Evolutionary conservation across 2,329 filamentous ascomycete species (phyloP).

Genomic region (Diplodia scrobiculata): DNA sequence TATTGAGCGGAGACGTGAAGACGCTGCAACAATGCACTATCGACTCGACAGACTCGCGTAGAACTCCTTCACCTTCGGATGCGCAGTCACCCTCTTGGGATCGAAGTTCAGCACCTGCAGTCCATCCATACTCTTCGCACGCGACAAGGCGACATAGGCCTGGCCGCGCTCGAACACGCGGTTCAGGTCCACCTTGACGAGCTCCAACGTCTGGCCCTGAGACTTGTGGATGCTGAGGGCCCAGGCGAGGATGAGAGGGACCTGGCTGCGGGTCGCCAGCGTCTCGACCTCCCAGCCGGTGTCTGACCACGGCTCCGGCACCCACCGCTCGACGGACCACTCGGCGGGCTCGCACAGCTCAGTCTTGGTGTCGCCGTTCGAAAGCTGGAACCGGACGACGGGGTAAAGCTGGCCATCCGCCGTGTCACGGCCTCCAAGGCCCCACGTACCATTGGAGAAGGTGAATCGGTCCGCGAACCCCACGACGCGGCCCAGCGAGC

Average conservation of each 20-base stretch:
- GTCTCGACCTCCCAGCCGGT: constrained; percentile 34
- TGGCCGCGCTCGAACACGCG: constrained; percentile 60
- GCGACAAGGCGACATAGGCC: constrained; percentile 59
- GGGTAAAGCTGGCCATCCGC: constrained; percentile 30
- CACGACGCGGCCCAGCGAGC: constrained; percentile 40
- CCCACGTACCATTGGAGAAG: neutral
- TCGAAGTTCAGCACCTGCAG: constrained; percentile 25
- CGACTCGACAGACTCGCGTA: neutral
- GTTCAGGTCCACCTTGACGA: constrained; percentile 58
- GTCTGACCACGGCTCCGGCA: neutral
- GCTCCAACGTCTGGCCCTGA: constrained; percentile 64
- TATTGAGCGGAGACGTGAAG: too few relatives aligned
- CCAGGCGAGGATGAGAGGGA: constrained; percentile 63
- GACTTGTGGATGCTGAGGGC: constrained; percentile 65
- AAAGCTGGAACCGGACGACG: neutral
- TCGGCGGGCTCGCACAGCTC: neutral
- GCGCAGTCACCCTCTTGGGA: neutral
- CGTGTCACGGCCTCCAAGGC: too few relatives aligned
- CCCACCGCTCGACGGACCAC: constrained; percentile 14
- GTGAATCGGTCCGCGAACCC: constrained; percentile 37
- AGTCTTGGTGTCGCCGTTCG: neutral
- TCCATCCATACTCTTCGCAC: constrained; percentile 6
- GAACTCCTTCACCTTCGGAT: constrained; percentile 10
- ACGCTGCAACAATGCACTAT: too few relatives aligned
- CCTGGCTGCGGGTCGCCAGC: constrained; percentile 59